phyloP scores from a whole-genome alignment of 441 rosid genomes.

The Populus hybrid region DNA sequence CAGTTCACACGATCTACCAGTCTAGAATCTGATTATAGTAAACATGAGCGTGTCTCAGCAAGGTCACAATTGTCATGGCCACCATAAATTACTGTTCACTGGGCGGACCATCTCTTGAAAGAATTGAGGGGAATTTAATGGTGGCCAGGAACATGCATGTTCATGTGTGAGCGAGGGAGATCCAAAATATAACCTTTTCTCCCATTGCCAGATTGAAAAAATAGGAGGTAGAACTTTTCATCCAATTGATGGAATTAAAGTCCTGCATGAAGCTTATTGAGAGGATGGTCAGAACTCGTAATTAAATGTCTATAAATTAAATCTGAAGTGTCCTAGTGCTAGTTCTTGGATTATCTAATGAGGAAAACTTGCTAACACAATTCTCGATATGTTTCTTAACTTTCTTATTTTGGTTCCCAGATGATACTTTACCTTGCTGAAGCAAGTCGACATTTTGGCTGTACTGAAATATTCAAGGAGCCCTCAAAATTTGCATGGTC shows the following conservation, averaged over 20 bases:
- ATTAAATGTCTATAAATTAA: background rate
- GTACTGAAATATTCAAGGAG: constrained; percentile 93
- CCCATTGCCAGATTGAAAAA: background rate
- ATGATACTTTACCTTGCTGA: constrained; percentile 92
- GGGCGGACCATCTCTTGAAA: no score
- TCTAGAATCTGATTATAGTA: no score
- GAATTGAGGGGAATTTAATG: no score
- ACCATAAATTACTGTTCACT: no score
- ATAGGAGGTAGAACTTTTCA: background rate
- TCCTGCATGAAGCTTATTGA: background rate
- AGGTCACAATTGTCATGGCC: no score
- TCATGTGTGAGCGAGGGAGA: background rate
- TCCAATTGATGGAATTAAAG: background rate
- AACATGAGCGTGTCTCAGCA: no score
- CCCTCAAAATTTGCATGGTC: constrained; percentile 93
- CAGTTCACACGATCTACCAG: no score
- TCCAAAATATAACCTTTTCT: background rate
- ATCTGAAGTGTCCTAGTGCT: background rate
- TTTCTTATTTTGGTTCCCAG: constrained; percentile 42
- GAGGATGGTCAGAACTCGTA: background rate
- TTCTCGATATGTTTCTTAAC: constrained; percentile 7
- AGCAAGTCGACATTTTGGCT: constrained; percentile 89
- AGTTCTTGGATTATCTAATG: background rate
- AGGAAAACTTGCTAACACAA: constrained; percentile 1
- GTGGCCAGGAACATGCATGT: background rate